phyloP scores from a whole-genome alignment of 2,329 filamentous ascomycete genomes.

The Alternaria longipes region DNA sequence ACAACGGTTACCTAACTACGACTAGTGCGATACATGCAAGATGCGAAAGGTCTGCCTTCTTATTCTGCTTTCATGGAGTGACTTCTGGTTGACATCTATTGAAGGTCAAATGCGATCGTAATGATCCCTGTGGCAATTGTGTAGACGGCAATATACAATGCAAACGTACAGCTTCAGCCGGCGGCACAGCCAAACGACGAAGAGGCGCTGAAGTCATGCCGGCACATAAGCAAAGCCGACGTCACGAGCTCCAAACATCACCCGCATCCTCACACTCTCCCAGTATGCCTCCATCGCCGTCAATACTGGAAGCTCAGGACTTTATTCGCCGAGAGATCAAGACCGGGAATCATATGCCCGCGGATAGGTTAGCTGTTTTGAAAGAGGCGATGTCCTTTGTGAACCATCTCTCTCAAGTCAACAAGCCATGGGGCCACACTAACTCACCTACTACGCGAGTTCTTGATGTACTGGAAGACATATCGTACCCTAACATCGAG shows the following conservation, averaged over 20 bases:
- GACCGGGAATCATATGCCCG: conserved; percentile 17
- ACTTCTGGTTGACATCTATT: background rate
- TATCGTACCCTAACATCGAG: no score
- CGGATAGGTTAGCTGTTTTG: conserved; percentile 25
- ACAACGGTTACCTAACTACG: background rate
- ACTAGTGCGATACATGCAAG: background rate
- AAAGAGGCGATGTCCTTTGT: conserved; percentile 31
- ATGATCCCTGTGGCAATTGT: conserved; percentile 37
- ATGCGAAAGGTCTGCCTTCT: background rate
- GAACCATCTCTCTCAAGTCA: conserved; percentile 18
- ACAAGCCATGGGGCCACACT: background rate
- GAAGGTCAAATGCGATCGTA: conserved; percentile 31
- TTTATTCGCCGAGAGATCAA: conserved; percentile 26
- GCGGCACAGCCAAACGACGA: conserved; percentile 18
- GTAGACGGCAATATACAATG: conserved; percentile 32
- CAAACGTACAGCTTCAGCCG: conserved; percentile 19
- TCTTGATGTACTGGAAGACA: no score
- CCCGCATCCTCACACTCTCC: conserved; percentile 16
- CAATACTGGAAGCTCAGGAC: conserved; percentile 27
- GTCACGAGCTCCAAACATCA: conserved; percentile 7
- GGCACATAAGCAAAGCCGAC: conserved; percentile 4
- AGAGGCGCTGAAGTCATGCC: conserved; percentile 6
- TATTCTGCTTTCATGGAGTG: background rate
- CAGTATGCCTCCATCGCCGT: conserved; percentile 23
- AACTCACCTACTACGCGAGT: no score